phyloP scores from a whole-genome alignment of 2,329 filamentous ascomycete genomes.

The Macrophomina pseudophaseolina region DNA sequence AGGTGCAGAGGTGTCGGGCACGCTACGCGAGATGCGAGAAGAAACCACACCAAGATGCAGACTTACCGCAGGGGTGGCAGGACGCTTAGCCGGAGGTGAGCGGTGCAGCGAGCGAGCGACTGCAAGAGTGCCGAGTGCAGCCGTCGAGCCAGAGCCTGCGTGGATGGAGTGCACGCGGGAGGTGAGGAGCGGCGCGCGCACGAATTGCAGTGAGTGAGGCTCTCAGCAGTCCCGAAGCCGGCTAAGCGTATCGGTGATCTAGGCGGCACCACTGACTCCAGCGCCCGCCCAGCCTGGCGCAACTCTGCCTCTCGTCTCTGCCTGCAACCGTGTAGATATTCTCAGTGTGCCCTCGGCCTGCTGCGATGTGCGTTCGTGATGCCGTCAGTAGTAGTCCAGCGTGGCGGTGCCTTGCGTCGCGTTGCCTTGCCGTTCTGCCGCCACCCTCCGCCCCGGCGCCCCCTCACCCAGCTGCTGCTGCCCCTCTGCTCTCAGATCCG shows the following conservation, averaged over 20 bases:
- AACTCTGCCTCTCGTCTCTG: background rate
- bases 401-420: constrained; percentile 14
- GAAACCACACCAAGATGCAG: constrained; percentile 22
- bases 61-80: constrained; percentile 26
- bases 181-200: constrained; percentile 25
- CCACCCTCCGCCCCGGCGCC: constrained; percentile 20
- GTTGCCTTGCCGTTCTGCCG: constrained; percentile 22
- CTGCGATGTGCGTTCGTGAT: constrained; percentile 11
- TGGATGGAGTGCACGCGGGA: constrained; percentile 19
- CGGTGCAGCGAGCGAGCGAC: constrained; percentile 13
- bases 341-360: background rate
- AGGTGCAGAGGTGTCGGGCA: constrained; percentile 44
- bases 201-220: constrained; percentile 25
- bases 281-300: constrained; percentile 10
- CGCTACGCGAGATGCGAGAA: constrained; percentile 30
- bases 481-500: constrained; percentile 44
- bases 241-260: constrained; percentile 26
- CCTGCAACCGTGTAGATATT: background rate
- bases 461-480: constrained; percentile 6
- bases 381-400: constrained; percentile 22
- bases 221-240: constrained; percentile 26
- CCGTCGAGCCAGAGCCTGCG: constrained; percentile 23
- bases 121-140: constrained; percentile 12
- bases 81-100: constrained; percentile 1
- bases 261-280: constrained; percentile 23